These are phyloP conservation scores for Urostyla sp. DNA, from an alignment of 73 alveolate genomes.

Conservation along the genomic window DNA sequence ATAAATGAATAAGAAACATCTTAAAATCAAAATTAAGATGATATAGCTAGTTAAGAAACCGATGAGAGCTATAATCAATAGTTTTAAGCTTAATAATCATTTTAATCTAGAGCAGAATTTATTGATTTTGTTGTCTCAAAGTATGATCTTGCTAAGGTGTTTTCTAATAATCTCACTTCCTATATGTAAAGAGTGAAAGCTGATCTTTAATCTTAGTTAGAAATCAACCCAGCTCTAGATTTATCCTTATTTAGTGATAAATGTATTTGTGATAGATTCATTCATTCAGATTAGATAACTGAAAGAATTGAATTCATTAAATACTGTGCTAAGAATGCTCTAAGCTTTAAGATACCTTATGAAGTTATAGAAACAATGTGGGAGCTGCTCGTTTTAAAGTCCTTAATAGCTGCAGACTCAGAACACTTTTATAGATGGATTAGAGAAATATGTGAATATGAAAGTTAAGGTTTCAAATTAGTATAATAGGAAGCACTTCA, in stretches of 20 bases:
- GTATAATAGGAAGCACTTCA: slow-evolving; percentile 62
- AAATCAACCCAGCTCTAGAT: background rate
- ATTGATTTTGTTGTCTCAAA: slow-evolving; percentile 12
- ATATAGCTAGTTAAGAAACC: too few relatives aligned
- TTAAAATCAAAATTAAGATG: too few relatives aligned
- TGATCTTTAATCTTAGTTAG: background rate
- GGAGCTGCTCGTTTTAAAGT: slow-evolving; percentile 44
- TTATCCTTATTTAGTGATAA: slow-evolving; percentile 13
- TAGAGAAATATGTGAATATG: slow-evolving; percentile 54
- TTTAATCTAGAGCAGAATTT: too few relatives aligned
- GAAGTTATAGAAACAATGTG: slow-evolving; percentile 43
- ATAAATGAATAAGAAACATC: too few relatives aligned
- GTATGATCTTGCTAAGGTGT: background rate
- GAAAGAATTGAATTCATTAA: slow-evolving; percentile 58
- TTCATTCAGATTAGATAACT: slow-evolving; percentile 53
- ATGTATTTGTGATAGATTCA: slow-evolving; percentile 38
- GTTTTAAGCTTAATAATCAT: too few relatives aligned
- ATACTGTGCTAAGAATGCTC: slow-evolving; percentile 24
- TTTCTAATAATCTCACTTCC: slow-evolving; percentile 37
- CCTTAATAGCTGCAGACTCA: slow-evolving; percentile 50
- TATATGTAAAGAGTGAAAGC: slow-evolving; percentile 21
- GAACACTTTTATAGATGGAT: slow-evolving; percentile 67
- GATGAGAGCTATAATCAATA: too few relatives aligned
- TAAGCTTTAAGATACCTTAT: slow-evolving; percentile 13
- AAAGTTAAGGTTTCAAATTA: background rate